Evolutionary conservation across 2,329 filamentous ascomycete genomes (phyloP), one percentile per base, ranked within the genome.

Genomic region (Chaetomiaceae sp.): DNA sequence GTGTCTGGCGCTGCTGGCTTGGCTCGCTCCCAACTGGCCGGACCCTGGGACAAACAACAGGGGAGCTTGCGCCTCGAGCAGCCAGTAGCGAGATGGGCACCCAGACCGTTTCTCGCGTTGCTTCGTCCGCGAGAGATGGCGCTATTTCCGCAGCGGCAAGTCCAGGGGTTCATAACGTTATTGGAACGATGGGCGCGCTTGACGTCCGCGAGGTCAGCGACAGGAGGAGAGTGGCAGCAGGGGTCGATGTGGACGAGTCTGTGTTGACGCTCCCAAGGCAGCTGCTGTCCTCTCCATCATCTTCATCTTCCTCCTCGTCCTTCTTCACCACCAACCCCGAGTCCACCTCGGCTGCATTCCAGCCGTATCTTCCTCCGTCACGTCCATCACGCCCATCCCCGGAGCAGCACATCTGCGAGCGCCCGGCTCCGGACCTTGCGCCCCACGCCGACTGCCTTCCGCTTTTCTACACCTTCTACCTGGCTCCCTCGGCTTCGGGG

Each of bases 61-160:
- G 46, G 46, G 40, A 42, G 18, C 27, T 50, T 45, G 43, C 46
- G 45, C 37, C 35, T 15, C 33, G 36, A 20, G 33, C 39, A 40
- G 30, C 46, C 45, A 51, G 51, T 56, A 56, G 57, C 56, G 58
- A 59, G 52, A 59, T 60, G 57, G 54, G 44, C 43, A 48, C 48
- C 44, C 45, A 53, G 36, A 42, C 24, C 39, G 35, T 33, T 46
- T 47, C 42, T 38, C 29, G 36, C 42, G 36, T 39, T 40, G 45
- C 42, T 45, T 36, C 22, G 22, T 24, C 37, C 38, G 45, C 48
- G 42, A 38, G 47, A 41, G 48, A 53, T 40, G 50, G 45, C 50
- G 42, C 55, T 49, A 49, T 48, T 53, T 49, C 38, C 53, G 48
- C 29, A 40, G 40, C 26, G 38, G 32, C 42, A 41, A 45, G 47